These are phyloP conservation scores for Chlamydomonas incerta DNA, from an alignment of 139 green algal species.

Conservation along the genomic window DNA sequence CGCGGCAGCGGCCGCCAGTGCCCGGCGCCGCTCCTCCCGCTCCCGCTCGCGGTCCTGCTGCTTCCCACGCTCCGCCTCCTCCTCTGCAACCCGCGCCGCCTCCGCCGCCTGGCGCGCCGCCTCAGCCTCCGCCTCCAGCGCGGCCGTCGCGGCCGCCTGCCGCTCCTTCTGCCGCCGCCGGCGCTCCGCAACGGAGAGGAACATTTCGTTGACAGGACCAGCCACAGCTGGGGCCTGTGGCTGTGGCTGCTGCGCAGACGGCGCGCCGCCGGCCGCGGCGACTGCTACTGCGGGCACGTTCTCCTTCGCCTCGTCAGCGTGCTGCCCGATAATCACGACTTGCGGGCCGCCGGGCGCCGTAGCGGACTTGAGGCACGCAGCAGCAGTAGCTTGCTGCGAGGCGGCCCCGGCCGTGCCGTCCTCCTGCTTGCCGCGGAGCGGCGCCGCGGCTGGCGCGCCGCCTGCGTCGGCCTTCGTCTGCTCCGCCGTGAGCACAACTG, in stretches of 20 bases:
- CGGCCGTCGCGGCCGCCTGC: not conserved
- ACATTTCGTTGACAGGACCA: constrained; percentile 19
- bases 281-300: not conserved
- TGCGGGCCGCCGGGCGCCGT: too few relatives aligned
- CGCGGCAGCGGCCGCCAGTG: not conserved
- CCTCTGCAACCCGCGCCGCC: not conserved
- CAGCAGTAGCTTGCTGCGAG: too few relatives aligned
- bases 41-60: not conserved
- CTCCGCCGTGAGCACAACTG: too few relatives aligned
- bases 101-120: not conserved
- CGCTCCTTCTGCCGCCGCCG: not conserved
- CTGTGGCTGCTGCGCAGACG: not conserved
- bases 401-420: too few relatives aligned
- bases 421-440: too few relatives aligned
- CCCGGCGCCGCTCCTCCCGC: not conserved
- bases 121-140: not conserved
- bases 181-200: constrained; percentile 16
- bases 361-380: too few relatives aligned
- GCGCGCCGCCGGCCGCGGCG: too few relatives aligned
- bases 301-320: not conserved
- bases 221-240: not conserved
- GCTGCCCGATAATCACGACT: not conserved
- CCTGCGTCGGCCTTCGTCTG: too few relatives aligned
- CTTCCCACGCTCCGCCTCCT: not conserved
- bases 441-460: too few relatives aligned